Conservation (phyloP, 2,329 filamentous ascomycete species). For the Phaeosphaeriaceae sp. region DNA sequence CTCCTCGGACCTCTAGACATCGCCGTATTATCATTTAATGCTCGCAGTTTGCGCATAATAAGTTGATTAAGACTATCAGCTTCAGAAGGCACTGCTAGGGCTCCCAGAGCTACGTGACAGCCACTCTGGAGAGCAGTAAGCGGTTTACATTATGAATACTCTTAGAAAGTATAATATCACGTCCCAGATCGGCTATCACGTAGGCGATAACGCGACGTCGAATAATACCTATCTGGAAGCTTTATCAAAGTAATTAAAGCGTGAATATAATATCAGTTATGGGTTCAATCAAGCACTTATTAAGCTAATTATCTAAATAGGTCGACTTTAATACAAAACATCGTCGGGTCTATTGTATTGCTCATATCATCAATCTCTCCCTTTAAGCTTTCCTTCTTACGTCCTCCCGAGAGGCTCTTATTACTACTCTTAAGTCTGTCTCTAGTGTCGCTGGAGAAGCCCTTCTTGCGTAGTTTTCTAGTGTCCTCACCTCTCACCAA, state of each 20-base stretch:
- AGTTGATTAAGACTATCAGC: slow-evolving; percentile 4
- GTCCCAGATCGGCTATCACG: slow-evolving; percentile 3
- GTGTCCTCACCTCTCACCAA: background rate
- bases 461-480: slow-evolving; percentile 4
- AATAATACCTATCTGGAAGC: slow-evolving; percentile 4
- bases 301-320: background rate
- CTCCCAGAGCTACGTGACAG: slow-evolving; percentile 1
- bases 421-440: slow-evolving; percentile 1
- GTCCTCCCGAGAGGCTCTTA: slow-evolving; percentile 6
- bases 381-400: slow-evolving; percentile 8
- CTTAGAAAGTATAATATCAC: slow-evolving; percentile 4
- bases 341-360: slow-evolving; percentile 3
- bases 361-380: slow-evolving; percentile 9
- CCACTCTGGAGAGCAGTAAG: slow-evolving; percentile 5
- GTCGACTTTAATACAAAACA: slow-evolving; percentile 1
- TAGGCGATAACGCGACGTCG: slow-evolving; percentile 8
- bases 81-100: slow-evolving; percentile 9
- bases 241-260: background rate
- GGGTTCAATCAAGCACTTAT: too few species aligned
- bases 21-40: background rate
- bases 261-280: too few species aligned
- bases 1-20: slow-evolving; percentile 5
- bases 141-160: background rate
- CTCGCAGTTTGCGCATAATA: slow-evolving; percentile 4
- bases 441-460: background rate